Evolutionary conservation across 495 filamentous ascomycete species (phyloP), one percentile per base, ranked within the genome.

Genomic region (Podospora pseudopauciseta): DNA sequence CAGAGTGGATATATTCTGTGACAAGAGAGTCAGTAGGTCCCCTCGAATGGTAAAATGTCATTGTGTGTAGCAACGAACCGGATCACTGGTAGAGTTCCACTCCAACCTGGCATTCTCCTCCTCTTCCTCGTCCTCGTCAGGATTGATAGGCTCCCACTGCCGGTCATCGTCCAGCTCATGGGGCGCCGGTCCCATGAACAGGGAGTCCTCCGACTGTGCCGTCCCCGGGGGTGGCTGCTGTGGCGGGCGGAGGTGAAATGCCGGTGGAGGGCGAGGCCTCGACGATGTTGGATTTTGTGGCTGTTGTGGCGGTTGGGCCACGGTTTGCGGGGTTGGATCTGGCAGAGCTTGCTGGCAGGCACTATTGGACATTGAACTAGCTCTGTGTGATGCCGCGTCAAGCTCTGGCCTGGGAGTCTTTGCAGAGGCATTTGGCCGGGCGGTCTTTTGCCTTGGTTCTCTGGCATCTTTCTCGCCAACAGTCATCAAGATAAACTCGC

Each of bases 401-500:
- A 83, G 73, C 19, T 75, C 73, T 15, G 67, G 73, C 20, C 73
- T 73, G 11, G 67, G 65, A 30, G 71, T 69, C 26, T 74, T 54
- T 30, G 72, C 76, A 19, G 74, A 65, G 5, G 67, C 68, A 44
- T 75, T 82, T 15, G 68, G 63, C 18, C 74, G 75, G 5, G 73
- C 65, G 65, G 75, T 81, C 68, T 83, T 82, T 61, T 76, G 74
- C 72, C 79, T 83, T 39, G 77, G 79, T 18, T 71, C 71, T 9
- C 76, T 70, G 63, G 76, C 78, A 39, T 81, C 80, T 69, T 86
- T 86, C 67, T 96, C 92, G n/a, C 93, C 92, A 34, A 91, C 87
- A 11, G 95, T 99, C 94, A 97, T 97, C 58, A 99, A 78, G 18
- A 94, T 94, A 74, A 96, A 97, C 65, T 97, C 92, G 68, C 90